Evolutionary conservation across 2,329 filamentous ascomycete genomes (phyloP).

Genomic region (Phaeosphaeriaceae sp.): DNA sequence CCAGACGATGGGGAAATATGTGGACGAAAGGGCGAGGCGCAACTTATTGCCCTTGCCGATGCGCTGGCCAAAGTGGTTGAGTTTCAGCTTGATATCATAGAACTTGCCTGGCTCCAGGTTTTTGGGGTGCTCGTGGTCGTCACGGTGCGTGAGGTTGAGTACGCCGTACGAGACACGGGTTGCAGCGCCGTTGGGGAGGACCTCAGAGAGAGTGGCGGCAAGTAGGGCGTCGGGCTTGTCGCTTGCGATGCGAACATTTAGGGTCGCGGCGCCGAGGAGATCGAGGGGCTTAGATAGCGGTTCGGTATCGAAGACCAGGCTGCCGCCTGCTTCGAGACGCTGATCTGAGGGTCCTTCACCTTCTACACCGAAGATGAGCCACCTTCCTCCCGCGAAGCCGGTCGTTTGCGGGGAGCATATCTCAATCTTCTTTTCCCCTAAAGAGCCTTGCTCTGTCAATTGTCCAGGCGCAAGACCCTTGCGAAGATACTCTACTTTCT

Average conservation of each 20-base stretch:
- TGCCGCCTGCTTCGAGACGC: not conserved
- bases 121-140: not conserved
- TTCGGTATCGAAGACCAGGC: not conserved
- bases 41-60: not conserved
- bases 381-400: not conserved
- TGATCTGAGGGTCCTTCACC: not conserved
- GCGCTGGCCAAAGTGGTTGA: not conserved
- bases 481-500: not conserved
- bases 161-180: not conserved
- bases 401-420: not conserved
- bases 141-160: not conserved
- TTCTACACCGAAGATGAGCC: not conserved
- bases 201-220: not conserved
- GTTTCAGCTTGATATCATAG: not conserved
- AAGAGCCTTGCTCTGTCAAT: not conserved
- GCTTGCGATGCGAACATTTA: not conserved
- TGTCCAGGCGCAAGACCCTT: not conserved
- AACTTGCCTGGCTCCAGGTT: not conserved
- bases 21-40: not conserved
- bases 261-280: not conserved
- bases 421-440: not conserved
- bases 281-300: not conserved
- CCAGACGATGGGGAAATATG: not conserved
- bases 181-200: not conserved
- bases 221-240: not conserved